phyloP scores from a whole-genome alignment of 2,329 filamentous ascomycete species.

The Hirsutella minnesotensis region DNA sequence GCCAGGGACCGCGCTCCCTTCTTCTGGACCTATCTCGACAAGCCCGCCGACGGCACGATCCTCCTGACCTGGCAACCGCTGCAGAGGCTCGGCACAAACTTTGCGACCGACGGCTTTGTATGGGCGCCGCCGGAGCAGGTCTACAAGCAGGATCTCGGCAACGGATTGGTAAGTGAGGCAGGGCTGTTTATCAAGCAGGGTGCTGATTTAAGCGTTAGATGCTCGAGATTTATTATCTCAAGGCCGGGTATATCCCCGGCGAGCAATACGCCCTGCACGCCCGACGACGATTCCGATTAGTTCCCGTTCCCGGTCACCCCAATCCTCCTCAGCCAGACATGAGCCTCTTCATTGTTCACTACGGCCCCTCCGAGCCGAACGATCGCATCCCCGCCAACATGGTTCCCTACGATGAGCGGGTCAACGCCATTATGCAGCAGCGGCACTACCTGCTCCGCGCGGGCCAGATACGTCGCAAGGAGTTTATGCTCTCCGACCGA shows the following conservation, averaged over 20 bases:
- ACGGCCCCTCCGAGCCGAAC: constrained; percentile 62
- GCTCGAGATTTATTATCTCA: constrained; percentile 79
- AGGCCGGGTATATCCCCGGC: constrained; percentile 65
- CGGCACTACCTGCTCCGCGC: constrained; percentile 56
- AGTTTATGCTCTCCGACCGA: constrained; percentile 88
- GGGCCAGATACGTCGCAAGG: constrained; percentile 76
- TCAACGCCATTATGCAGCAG: constrained; percentile 48
- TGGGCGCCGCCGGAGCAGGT: constrained; percentile 76
- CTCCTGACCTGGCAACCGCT: constrained; percentile 83
- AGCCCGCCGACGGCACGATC: constrained; percentile 69
- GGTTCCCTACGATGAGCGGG: constrained; percentile 51
- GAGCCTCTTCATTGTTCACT: constrained; percentile 84
- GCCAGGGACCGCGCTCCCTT: constrained; percentile 77
- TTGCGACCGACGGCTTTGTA: constrained; percentile 83
- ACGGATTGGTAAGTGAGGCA: constrained; percentile 35
- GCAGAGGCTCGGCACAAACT: constrained; percentile 56
- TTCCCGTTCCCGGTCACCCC: constrained; percentile 58
- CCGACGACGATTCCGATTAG: constrained; percentile 75
- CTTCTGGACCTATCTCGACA: constrained; percentile 85
- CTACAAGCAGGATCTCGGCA: constrained; percentile 60
- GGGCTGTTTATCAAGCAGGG: background rate
- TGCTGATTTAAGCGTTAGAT: constrained; percentile 36
- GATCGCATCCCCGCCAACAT: constrained; percentile 60
- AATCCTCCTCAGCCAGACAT: constrained; percentile 64
- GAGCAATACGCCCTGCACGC: constrained; percentile 68